A percentile compares a stretch with the other conserved stretches of the same genome.
These are phyloP conservation scores for Hyphodiscus sp. DNA, from an alignment of 2,329 filamentous ascomycete genomes.

Conservation along the genomic window DNA sequence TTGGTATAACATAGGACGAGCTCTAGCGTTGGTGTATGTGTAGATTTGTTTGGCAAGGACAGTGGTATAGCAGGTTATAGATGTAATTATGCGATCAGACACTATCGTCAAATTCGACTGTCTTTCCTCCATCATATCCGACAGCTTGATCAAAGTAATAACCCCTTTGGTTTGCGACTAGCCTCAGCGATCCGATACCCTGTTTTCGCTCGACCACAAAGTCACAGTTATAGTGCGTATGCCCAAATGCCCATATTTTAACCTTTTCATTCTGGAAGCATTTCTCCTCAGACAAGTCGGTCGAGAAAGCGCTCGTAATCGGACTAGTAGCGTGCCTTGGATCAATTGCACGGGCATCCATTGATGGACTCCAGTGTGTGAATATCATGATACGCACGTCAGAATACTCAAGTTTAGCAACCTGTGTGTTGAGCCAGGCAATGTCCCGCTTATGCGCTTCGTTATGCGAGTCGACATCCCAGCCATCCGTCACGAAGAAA, in stretches of 20 bases:
- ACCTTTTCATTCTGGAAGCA: slow-evolving; percentile 31
- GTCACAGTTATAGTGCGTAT: slow-evolving; percentile 37
- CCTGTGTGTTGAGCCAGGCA: slow-evolving; percentile 34
- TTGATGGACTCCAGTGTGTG: slow-evolving; percentile 33
- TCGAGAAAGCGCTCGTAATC: slow-evolving; percentile 43
- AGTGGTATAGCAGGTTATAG: too few relatives aligned
- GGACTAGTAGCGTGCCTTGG: slow-evolving; percentile 15
- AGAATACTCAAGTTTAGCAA: slow-evolving; percentile 24
- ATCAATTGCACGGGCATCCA: slow-evolving; percentile 3
- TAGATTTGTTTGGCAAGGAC: too few relatives aligned
- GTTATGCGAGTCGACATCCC: slow-evolving; percentile 8
- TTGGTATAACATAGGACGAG: too few relatives aligned
- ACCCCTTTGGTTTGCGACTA: neutral
- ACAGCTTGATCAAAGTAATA: slow-evolving; percentile 4
- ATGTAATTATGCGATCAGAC: too few relatives aligned
- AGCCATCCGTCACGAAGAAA: slow-evolving; percentile 6
- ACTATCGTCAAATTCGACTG: neutral
- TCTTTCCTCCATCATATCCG: slow-evolving; percentile 6
- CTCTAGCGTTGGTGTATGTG: too few relatives aligned
- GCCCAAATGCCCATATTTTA: slow-evolving; percentile 37
- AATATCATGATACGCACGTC: slow-evolving; percentile 34
- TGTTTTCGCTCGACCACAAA: slow-evolving; percentile 32
- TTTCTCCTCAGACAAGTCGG: slow-evolving; percentile 30
- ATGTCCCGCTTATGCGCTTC: slow-evolving; percentile 24
- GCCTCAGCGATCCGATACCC: slow-evolving; percentile 8